Conservation (phyloP, 805 yeast genomes). For the Naumovozyma castellii region DNA sequence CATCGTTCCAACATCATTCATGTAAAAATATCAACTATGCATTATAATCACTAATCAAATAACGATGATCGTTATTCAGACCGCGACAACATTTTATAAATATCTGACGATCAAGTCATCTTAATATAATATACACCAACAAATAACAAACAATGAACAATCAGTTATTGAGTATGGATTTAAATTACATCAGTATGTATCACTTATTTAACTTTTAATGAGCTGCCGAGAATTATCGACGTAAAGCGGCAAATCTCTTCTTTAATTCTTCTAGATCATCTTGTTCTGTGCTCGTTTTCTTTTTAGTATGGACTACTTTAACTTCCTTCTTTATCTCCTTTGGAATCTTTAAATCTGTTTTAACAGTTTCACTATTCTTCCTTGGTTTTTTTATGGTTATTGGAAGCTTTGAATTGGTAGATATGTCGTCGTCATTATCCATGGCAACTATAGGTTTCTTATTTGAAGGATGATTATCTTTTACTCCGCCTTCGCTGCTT, state of each 20-base stretch:
- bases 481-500: conserved; percentile 22
- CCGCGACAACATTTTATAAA: too few species aligned
- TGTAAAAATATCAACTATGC: too few species aligned
- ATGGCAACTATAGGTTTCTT: conserved; percentile 32
- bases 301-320: conserved; percentile 19
- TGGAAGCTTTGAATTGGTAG: conserved; percentile 29
- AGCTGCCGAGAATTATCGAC: conserved; percentile 27
- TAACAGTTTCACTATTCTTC: conserved; percentile 33
- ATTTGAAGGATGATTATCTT: conserved; percentile 7
- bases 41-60: too few species aligned
- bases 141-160: too few species aligned
- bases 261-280: conserved; percentile 56
- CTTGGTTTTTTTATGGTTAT: conserved; percentile 37
- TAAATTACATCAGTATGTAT: too few species aligned
- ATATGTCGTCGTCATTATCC: conserved; percentile 25
- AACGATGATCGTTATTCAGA: too few species aligned
- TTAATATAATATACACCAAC: too few species aligned
- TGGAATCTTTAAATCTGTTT: conserved; percentile 33
- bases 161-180: too few species aligned
- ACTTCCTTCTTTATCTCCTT: conserved; percentile 34
- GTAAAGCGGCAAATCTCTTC: conserved; percentile 72
- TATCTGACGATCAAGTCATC: too few species aligned
- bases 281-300: conserved; percentile 20
- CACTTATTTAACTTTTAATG: too few species aligned
- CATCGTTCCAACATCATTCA: too few species aligned